Percentiles rank a stretch among this genome's conserved stretches.
Conservation (phyloP, 2,329 filamentous ascomycete species). For the Paraphoma sp. region DNA sequence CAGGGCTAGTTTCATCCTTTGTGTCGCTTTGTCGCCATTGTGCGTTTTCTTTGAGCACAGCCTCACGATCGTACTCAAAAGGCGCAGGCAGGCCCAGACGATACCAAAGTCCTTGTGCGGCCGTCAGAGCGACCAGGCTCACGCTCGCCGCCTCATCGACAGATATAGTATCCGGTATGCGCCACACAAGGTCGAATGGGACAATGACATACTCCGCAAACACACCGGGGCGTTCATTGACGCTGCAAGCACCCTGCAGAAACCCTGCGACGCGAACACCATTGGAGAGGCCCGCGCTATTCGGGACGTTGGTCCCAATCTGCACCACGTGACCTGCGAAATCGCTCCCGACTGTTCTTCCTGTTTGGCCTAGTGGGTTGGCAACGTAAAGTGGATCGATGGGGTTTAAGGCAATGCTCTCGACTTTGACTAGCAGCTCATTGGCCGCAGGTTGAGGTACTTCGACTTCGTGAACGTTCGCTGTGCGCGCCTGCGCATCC, state of each 20-base stretch:
- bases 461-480: constrained; percentile 6
- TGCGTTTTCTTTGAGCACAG: constrained; percentile 14
- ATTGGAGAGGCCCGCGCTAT: constrained; percentile 9
- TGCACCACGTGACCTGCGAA: constrained; percentile 47
- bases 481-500: constrained; percentile 21
- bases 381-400: constrained; percentile 45
- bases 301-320: constrained; percentile 12
- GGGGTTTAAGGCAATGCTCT: constrained; percentile 38
- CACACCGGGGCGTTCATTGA: constrained; percentile 53
- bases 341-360: constrained; percentile 50
- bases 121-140: constrained; percentile 53
- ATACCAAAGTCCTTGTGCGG: constrained; percentile 51
- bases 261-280: constrained; percentile 52
- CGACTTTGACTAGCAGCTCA: constrained; percentile 34
- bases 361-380: constrained; percentile 42
- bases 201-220: constrained; percentile 53
- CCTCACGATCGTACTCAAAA: constrained; percentile 32
- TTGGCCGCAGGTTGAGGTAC: constrained; percentile 11
- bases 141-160: constrained; percentile 50
- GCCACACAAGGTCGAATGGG: constrained; percentile 50
- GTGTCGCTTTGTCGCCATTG: constrained; percentile 7
- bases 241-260: constrained; percentile 52
- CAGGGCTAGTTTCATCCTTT: background rate
- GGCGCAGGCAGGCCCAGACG: constrained; percentile 47
- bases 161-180: constrained; percentile 38